Conservation (phyloP, 345 rosid genomes). For the Populus pruinosa region DNA sequence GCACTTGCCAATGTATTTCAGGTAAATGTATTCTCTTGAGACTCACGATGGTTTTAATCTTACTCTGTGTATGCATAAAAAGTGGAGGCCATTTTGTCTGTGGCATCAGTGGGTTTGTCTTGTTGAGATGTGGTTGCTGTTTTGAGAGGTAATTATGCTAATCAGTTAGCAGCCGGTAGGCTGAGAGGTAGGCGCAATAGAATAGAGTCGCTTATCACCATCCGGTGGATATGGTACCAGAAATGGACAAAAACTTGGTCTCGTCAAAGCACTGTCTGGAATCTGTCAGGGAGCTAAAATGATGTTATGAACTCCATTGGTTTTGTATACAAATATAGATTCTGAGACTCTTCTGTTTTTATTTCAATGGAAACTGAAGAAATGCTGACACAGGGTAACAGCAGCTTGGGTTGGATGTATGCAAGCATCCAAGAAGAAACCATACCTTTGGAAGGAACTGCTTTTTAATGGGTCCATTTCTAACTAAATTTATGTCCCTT, state of each 20-base stretch:
- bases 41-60: not conserved
- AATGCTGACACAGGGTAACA: constrained; percentile 10
- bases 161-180: not conserved
- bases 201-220: not conserved
- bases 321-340: not conserved
- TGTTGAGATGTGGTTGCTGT: not conserved
- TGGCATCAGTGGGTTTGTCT: not conserved
- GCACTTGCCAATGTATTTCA: constrained; percentile 70
- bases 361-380: constrained; percentile 13
- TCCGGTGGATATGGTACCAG: not conserved
- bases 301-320: not conserved
- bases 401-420: not conserved
- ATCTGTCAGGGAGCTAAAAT: constrained; percentile 1
- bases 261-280: constrained; percentile 25
- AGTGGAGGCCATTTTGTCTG: not conserved
- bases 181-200: constrained; percentile 4
- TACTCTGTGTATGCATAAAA: no score
- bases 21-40: constrained; percentile 33
- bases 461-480: constrained; percentile 36
- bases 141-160: not conserved
- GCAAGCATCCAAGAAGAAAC: constrained; percentile 27
- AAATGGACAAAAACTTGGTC: constrained; percentile 46
- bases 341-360: not conserved
- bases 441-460: not conserved
- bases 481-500: constrained; percentile 34